A percentile compares a stretch with the other conserved stretches of the same genome.
These are phyloP conservation scores for Leishmania gerbilli DNA, from an alignment of 208 protist genomes.

Conservation along the genomic window DNA sequence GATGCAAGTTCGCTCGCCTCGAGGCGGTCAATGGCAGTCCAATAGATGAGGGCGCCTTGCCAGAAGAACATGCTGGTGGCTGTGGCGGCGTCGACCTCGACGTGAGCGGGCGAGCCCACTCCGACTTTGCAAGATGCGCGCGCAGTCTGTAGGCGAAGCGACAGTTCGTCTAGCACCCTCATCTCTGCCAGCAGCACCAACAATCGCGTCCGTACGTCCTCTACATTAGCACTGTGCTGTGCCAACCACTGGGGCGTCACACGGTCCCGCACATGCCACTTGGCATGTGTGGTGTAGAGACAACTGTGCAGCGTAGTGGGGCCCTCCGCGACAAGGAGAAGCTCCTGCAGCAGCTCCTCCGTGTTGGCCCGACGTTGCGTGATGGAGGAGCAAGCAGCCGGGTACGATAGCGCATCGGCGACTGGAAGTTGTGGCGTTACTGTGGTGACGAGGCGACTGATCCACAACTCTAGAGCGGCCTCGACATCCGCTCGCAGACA, in stretches of 20 bases:
- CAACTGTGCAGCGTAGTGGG: slow-evolving; percentile 4
- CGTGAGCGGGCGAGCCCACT: neutral
- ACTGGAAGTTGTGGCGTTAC: slow-evolving; percentile 8
- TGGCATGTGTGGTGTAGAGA: slow-evolving; percentile 5
- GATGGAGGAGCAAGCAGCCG: neutral
- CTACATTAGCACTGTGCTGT: slow-evolving; percentile 26
- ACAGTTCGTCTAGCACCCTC: slow-evolving; percentile 12
- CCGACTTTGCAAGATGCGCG: too few species aligned
- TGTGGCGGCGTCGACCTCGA: neutral
- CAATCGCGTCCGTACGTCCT: slow-evolving; percentile 21
- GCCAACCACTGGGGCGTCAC: slow-evolving; percentile 27
- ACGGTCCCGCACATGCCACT: slow-evolving; percentile 23
- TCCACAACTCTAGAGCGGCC: slow-evolving; percentile 19
- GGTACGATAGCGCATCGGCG: neutral
- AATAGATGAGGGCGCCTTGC: slow-evolving; percentile 33
- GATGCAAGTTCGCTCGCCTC: slow-evolving; percentile 41
- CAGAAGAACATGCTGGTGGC: slow-evolving; percentile 15
- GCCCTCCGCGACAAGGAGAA: slow-evolving; percentile 13
- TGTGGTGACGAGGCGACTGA: neutral
- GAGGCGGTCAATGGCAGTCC: slow-evolving; percentile 38
- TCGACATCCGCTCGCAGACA: slow-evolving; percentile 14
- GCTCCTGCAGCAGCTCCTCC: slow-evolving; percentile 12
- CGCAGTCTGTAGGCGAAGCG: neutral
- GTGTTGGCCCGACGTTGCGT: neutral
- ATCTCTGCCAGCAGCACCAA: slow-evolving; percentile 21